phyloP scores from a whole-genome alignment of 2,329 filamentous ascomycete genomes.

The Microdochium bolleyi region DNA sequence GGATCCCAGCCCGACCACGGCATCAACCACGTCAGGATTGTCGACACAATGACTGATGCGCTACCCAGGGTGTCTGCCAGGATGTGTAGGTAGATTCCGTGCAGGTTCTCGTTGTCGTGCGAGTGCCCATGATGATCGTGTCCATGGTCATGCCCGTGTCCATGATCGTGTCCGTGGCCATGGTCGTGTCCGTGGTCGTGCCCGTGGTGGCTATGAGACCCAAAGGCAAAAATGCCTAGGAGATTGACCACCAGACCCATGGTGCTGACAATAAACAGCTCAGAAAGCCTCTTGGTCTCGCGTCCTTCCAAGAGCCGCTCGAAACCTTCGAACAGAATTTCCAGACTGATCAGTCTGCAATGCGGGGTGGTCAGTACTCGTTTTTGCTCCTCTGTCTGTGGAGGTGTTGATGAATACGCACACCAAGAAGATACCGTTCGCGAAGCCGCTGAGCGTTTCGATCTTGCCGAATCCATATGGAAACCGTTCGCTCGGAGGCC shows the following conservation, averaged over 20 bases:
- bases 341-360: slow-evolving; percentile 76
- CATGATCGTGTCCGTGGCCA: slow-evolving; percentile 23
- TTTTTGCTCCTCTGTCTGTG: background rate
- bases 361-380: slow-evolving; percentile 1
- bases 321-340: slow-evolving; percentile 91
- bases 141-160: slow-evolving; percentile 15
- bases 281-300: slow-evolving; percentile 74
- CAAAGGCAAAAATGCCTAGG: slow-evolving; percentile 83
- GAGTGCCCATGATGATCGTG: slow-evolving; percentile 30
- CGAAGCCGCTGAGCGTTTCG: slow-evolving; percentile 91
- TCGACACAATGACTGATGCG: slow-evolving; percentile 88
- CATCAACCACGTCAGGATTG: slow-evolving; percentile 75
- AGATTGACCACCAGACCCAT: slow-evolving; percentile 85
- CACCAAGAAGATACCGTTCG: slow-evolving; percentile 92
- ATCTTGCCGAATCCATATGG: slow-evolving; percentile 97
- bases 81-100: slow-evolving; percentile 93
- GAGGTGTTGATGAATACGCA: slow-evolving; percentile 28
- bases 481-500: slow-evolving; percentile 82
- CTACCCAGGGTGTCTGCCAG: slow-evolving; percentile 92
- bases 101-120: slow-evolving; percentile 96
- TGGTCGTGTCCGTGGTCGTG: slow-evolving; percentile 19
- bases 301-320: slow-evolving; percentile 79
- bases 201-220: slow-evolving; percentile 45
- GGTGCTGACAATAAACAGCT: slow-evolving; percentile 82
- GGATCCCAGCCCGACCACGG: slow-evolving; percentile 95